Conservation (phyloP, 116 monocot genomes). For the Dioscorea cayenensis region DNA sequence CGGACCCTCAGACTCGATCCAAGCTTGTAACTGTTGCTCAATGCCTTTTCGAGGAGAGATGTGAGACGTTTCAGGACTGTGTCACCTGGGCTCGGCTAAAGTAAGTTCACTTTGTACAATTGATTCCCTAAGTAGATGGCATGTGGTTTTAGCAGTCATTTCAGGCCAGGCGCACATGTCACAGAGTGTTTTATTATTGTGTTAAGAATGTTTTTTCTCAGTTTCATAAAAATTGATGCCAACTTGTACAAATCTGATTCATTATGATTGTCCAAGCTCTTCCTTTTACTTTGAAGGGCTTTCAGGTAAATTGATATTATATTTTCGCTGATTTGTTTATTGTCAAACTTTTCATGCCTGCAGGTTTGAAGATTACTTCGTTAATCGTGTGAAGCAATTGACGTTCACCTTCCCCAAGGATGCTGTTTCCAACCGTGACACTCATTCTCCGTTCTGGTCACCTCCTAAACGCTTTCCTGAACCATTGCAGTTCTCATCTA, state of each 20-base stretch:
- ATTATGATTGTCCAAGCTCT: background rate
- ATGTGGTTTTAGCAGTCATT: no score
- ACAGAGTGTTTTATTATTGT: no score
- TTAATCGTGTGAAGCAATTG: constrained; percentile 44
- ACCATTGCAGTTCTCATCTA: constrained; percentile 31
- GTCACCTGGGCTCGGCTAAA: constrained; percentile 40
- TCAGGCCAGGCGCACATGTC: no score
- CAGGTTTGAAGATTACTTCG: constrained; percentile 53
- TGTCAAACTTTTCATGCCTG: background rate
- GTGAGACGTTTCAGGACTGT: constrained; percentile 42
- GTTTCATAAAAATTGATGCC: no score
- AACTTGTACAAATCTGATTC: background rate
- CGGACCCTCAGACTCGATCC: constrained; percentile 39
- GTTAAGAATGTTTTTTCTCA: background rate
- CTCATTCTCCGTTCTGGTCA: constrained; percentile 33
- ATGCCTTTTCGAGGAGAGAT: constrained; percentile 35
- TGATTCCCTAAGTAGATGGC: background rate
- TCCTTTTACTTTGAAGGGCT: background rate
- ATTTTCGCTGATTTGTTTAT: no score
- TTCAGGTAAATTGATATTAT: background rate
- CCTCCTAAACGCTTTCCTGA: constrained; percentile 46
- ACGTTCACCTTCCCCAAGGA: constrained; percentile 49
- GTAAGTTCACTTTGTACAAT: constrained; percentile 11
- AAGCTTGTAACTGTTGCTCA: constrained; percentile 32
- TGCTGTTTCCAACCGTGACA: constrained; percentile 27